phyloP scores from a whole-genome alignment of 352 stramenopile genomes.

The Phytophthora pisi region DNA sequence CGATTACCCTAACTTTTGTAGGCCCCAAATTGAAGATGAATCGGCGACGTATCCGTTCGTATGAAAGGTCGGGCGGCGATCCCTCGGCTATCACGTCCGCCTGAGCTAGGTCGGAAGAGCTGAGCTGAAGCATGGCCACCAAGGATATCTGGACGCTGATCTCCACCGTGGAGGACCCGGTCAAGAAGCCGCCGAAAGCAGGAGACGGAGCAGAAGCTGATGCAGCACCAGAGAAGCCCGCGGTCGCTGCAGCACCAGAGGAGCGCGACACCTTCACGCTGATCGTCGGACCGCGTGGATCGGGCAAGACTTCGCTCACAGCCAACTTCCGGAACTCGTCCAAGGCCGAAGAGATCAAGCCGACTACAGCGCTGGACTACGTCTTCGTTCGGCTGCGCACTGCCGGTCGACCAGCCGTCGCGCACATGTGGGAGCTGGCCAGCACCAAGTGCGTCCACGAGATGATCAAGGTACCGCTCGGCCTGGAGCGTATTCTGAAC shows the following conservation, averaged over 20 bases:
- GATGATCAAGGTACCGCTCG: constrained; percentile 87
- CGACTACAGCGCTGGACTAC: constrained; percentile 92
- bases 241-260: constrained; percentile 32
- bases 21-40: constrained; percentile 10
- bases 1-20: constrained; percentile 10
- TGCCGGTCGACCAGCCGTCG: constrained; percentile 51
- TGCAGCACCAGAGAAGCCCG: constrained; percentile 23
- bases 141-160: constrained; percentile 80
- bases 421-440: constrained; percentile 94
- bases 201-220: constrained; percentile 29
- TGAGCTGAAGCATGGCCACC: constrained; percentile 29
- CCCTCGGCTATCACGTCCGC: constrained; percentile 2
- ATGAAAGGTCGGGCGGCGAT: constrained; percentile 39
- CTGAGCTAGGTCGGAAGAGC: constrained; percentile 2
- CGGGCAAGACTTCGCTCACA: constrained; percentile 86
- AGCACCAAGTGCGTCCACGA: constrained; percentile 78
- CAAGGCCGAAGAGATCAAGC: constrained; percentile 88
- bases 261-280: constrained; percentile 79
- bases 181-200: constrained; percentile 32
- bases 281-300: constrained; percentile 64
- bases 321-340: constrained; percentile 67
- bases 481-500: constrained; percentile 75
- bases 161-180: constrained; percentile 50
- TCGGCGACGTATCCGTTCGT: constrained; percentile 15
- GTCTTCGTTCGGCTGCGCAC: constrained; percentile 85